A percentile compares a stretch with the other conserved stretches of the same genome.
Evolutionary conservation across 2,329 filamentous ascomycete species (phyloP).

Genomic region (Fusarium guadeloupense): DNA sequence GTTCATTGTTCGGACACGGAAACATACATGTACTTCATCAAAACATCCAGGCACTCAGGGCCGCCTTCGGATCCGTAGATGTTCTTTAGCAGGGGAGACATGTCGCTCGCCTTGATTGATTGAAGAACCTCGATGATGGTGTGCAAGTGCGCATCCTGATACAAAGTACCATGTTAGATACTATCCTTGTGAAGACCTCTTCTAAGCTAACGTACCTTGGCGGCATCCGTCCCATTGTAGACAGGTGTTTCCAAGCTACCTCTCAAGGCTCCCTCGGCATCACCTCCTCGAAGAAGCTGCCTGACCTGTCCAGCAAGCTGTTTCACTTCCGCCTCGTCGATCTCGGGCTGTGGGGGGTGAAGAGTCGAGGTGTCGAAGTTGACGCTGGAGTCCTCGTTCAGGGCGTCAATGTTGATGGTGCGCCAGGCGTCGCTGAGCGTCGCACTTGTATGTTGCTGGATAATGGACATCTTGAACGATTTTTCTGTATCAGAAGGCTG

Average conservation of each 20-base stretch:
- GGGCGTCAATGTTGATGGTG: conserved; percentile 92
- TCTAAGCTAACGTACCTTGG: conserved; percentile 60
- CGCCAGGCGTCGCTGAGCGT: conserved; percentile 75
- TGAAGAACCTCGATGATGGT: conserved; percentile 93
- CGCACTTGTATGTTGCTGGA: conserved; percentile 69
- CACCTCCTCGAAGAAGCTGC: conserved; percentile 86
- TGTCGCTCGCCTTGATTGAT: conserved; percentile 95
- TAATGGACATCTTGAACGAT: conserved; percentile 66
- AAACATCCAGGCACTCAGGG: conserved; percentile 84
- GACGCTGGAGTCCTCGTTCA: conserved; percentile 86
- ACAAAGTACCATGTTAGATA: not conserved
- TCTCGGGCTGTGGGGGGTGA: conserved; percentile 77
- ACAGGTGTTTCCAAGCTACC: conserved; percentile 87
- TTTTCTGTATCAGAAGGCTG: not conserved
- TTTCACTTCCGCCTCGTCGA: conserved; percentile 81
- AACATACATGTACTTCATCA: conserved; percentile 97
- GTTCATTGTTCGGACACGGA: not conserved
- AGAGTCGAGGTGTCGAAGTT: conserved; percentile 93
- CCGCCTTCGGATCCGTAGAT: conserved; percentile 84
- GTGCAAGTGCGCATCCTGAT: conserved; percentile 83
- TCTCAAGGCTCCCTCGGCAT: conserved; percentile 85
- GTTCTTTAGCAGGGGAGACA: conserved; percentile 85
- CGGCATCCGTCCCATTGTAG: conserved; percentile 68
- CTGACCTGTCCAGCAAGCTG: conserved; percentile 82
- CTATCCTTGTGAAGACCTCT: no score